Evolutionary conservation across 306 rosid genomes (phyloP).

Genomic region (Fagus crenata): DNA sequence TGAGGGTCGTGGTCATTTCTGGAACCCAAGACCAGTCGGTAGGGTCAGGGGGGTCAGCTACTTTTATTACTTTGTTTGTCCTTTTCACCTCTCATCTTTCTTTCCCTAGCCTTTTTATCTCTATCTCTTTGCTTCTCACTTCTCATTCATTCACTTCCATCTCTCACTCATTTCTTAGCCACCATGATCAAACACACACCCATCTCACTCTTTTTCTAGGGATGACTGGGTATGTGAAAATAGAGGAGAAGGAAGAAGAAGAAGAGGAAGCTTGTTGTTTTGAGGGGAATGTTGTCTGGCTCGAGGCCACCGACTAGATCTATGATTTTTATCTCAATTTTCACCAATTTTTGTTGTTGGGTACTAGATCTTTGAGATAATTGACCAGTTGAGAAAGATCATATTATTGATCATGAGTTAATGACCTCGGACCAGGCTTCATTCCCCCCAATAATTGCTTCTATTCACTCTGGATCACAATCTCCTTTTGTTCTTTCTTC

Average conservation of each 20-base stretch:
- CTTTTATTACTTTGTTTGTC: constrained; percentile 36
- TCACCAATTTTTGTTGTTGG: not conserved
- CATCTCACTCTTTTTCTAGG: not conserved
- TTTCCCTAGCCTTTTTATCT: constrained; percentile 33
- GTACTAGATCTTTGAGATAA: constrained; percentile 5
- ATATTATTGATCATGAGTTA: constrained; percentile 18
- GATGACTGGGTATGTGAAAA: not conserved
- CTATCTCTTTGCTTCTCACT: constrained; percentile 28
- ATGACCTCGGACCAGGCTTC: constrained; percentile 73
- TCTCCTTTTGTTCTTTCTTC: not conserved
- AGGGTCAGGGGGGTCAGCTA: constrained; percentile 32
- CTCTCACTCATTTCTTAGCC: not conserved
- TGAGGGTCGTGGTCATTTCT: constrained; percentile 39
- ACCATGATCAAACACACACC: constrained; percentile 12
- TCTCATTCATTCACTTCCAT: constrained; percentile 6
- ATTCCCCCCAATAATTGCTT: constrained; percentile 65
- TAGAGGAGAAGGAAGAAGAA: constrained; percentile 7
- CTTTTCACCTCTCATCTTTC: constrained; percentile 30
- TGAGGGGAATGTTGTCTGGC: constrained; percentile 76
- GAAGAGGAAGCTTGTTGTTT: constrained; percentile 23
- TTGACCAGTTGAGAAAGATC: constrained; percentile 1
- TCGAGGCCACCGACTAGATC: constrained; percentile 51
- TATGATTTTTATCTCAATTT: constrained; percentile 20
- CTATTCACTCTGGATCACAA: constrained; percentile 1
- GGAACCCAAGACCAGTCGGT: constrained; percentile 43